phyloP scores from a whole-genome alignment of 495 filamentous ascomycete species.

The Neurospora sublineolata region DNA sequence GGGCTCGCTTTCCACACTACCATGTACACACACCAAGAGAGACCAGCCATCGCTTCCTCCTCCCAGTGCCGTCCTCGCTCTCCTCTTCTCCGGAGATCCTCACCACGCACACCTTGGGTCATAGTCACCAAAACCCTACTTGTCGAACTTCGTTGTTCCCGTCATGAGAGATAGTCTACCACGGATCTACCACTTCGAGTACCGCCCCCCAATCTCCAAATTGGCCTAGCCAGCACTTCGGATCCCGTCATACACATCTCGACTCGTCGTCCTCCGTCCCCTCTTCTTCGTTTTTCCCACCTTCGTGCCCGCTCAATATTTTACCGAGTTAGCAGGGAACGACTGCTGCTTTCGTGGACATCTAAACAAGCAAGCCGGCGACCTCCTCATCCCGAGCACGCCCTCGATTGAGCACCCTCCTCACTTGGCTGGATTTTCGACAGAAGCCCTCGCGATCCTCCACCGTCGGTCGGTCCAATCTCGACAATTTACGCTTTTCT shows the following conservation, averaged over 20 bases:
- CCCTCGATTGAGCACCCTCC: background rate
- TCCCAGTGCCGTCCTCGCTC: background rate
- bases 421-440: background rate
- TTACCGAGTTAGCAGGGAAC: background rate
- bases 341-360: background rate
- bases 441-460: background rate
- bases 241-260: background rate
- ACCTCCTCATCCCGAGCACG: background rate
- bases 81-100: conserved; percentile 9
- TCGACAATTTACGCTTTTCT: background rate
- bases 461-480: background rate
- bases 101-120: conserved; percentile 8
- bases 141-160: background rate
- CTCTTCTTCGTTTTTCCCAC: background rate
- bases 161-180: conserved; percentile 15
- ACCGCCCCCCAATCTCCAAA: conserved; percentile 7
- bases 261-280: background rate
- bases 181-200: conserved; percentile 7
- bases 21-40: background rate
- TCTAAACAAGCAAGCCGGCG: background rate
- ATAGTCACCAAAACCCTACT: background rate
- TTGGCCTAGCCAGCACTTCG: conserved; percentile 9
- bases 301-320: background rate
- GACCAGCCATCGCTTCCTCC: conserved; percentile 3
- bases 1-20: background rate